Base-by-base conservation (phyloP, 495 filamentous ascomycete species). In the Melanomma pulvis-pyrius region DNA sequence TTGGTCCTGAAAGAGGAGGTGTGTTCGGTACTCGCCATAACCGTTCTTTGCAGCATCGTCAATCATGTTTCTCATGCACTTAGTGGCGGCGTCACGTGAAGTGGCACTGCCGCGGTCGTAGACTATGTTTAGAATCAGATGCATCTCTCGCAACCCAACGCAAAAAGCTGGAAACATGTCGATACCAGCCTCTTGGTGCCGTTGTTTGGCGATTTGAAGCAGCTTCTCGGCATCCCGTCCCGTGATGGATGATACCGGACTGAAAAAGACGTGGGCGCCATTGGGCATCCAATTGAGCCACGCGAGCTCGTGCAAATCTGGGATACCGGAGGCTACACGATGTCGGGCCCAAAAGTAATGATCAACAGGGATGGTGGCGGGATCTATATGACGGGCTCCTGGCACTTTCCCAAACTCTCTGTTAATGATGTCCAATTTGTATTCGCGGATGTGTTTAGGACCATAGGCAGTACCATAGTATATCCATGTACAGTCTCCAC, bases 281-380 rank as follows among this genome's bases (percentile, higher is more conserved):
- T 68, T 68, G 22, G 65, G 65, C 59, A 68, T 54, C 65, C 65
- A 68, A 44, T 68, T 68, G 29, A 62, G 51, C 65, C 65, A 68
- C 22, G 19, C 19, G 39, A 68, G 25, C 60, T 68, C 65, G 34
- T 58, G 59, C 7, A 68, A 30, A 53, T 68, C 65, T 1, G 65
- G 65, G 13, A 26, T 62, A 7, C 65, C 65, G 6, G 34, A 25
- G 3, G 65, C 65, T 25, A 68, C 59, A 15, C 36, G 44, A 26
- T 68, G 59, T 0, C 65, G 59, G 1, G 41, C 41, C 65, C 65
- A 68, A 50, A 68, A 68, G 34, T 68, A 68, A 25, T 68, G 59
- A 19, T 68, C 59, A 0, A 51, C 29, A 0, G 65, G 65, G 1
- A 68, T 32, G 15, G 51, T 68, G 2, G 51, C 15, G 1, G 59